Conservation (phyloP, 495 filamentous ascomycete genomes). For the Sordaria brevicollis region DNA sequence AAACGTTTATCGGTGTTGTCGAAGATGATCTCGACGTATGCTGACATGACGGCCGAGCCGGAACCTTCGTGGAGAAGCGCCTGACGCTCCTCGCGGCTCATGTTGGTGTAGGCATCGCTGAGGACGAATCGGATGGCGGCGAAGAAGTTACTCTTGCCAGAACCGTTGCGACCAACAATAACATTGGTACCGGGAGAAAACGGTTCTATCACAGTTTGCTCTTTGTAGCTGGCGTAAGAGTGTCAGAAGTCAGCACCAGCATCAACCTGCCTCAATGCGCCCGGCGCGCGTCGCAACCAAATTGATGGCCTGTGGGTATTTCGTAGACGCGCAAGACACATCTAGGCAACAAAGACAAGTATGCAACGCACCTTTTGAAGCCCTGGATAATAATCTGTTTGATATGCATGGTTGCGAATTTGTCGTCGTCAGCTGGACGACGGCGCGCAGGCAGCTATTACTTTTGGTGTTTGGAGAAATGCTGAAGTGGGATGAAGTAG, state of each 20-base stretch:
- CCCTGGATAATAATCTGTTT: slow-evolving; percentile 99
- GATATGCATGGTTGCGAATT: slow-evolving; percentile 72
- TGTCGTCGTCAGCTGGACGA: slow-evolving; percentile 21
- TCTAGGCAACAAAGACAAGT: not conserved
- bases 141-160: slow-evolving; percentile 99
- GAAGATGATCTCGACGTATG: slow-evolving; percentile 97
- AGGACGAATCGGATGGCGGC: slow-evolving; percentile 97
- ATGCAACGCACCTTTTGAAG: slow-evolving; percentile 77
- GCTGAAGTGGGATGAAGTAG: not conserved
- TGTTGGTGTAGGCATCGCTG: slow-evolving; percentile 93
- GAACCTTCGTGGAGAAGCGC: slow-evolving; percentile 94
- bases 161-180: slow-evolving; percentile 97
- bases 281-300: not conserved
- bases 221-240: slow-evolving; percentile 69
- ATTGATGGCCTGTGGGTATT: not conserved
- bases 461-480: not conserved
- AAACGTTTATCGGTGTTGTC: slow-evolving; percentile 97
- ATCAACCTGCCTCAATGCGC: not conserved
- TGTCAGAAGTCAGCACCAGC: slow-evolving; percentile 9
- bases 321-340: not conserved
- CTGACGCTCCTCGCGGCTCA: slow-evolving; percentile 92
- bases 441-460: slow-evolving; percentile 5
- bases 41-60: slow-evolving; percentile 95
- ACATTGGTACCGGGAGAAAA: slow-evolving; percentile 98
- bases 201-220: slow-evolving; percentile 95